Conservation (phyloP, 2,329 filamentous ascomycete genomes). For the Fusarium nygamai region DNA sequence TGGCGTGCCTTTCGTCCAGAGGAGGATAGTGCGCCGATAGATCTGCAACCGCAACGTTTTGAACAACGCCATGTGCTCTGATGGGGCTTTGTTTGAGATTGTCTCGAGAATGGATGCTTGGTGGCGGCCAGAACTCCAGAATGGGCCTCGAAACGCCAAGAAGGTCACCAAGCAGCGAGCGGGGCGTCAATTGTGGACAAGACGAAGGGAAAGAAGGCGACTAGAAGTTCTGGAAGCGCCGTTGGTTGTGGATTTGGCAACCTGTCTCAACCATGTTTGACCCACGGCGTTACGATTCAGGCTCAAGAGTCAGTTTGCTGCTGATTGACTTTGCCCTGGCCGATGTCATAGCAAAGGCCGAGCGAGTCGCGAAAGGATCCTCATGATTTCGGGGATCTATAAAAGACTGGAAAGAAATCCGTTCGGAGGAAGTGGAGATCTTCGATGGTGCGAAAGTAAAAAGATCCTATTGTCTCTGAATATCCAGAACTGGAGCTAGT, state of each 20-base stretch:
- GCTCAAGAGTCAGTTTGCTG: neutral
- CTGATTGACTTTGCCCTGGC: neutral
- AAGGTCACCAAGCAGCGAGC: conserved; percentile 1
- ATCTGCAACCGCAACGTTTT: conserved; percentile 25
- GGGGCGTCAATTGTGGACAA: conserved; percentile 1
- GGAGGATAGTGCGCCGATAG: conserved; percentile 20
- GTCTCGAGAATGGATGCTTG: neutral
- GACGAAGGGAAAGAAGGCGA: neutral
- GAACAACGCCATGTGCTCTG: conserved; percentile 6
- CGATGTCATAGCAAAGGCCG: conserved; percentile 2
- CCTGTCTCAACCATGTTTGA: conserved; percentile 21
- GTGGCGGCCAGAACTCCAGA: conserved; percentile 23
- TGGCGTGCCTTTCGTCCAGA: neutral
- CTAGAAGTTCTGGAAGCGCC: conserved; percentile 10
- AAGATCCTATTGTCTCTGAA: conserved; percentile 11
- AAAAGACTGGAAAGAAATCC: conserved; percentile 38
- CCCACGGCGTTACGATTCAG: conserved; percentile 17
- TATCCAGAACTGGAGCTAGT: neutral
- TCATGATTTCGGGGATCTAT: conserved; percentile 30
- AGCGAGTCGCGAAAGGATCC: conserved; percentile 19
- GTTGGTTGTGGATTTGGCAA: neutral
- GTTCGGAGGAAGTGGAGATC: conserved; percentile 34
- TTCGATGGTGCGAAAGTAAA: conserved; percentile 22
- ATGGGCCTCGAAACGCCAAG: conserved; percentile 31
- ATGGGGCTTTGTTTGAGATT: conserved; percentile 20